Base-by-base conservation (phyloP, 768 basidiomycete species). In the Royoungia palumana region DNA sequence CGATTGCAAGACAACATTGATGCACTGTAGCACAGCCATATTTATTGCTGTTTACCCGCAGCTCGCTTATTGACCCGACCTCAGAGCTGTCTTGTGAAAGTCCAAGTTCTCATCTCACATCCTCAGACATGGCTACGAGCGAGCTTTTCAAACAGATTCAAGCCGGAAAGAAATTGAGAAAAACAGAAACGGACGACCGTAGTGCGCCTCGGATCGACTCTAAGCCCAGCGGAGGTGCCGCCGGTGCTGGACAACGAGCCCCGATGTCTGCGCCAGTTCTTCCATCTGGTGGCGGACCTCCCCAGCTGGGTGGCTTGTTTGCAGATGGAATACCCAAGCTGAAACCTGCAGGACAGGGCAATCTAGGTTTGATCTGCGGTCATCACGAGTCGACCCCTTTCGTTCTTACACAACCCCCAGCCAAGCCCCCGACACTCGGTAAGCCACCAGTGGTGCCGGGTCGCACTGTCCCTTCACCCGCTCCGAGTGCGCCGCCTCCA, bases 271-370 rank as follows among this genome's bases (percentile, higher is more conserved):
- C 57, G 21, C 40, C 55, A 17, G 47, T 34, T 49, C 27, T 54
- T 44, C 44, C 57, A 8, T 54, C 63, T 24, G 72, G 67, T 7
- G 70, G 63, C n/a, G 82, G 75, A 7, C 82, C 91, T 22, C 89
- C 90, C 21, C 91, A 94, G 65, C 72, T 94, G 5, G 93, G 82
- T 27, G 85, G 81, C 2, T 68, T 96, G 11, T 94, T 96, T 61
- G 91, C 93, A 38, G 92, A 90, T 14, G 93, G 94, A 1, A 83
- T 95, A 74, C 94, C 94, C 5, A 94, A 89, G 63, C 64, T 95
- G 61, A 94, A 87, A 73, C 81, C 90, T 38, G 78, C 87, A n/a
- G 87, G 82, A 12, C 78, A 81, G 49, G 75, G 62, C 46, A 76
- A 72, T 65, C 66, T 75, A 47, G 79, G 87, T 86, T 61, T 50